Conservation (phyloP, 2,329 filamentous ascomycete species). For the Sclerotinia minor region DNA sequence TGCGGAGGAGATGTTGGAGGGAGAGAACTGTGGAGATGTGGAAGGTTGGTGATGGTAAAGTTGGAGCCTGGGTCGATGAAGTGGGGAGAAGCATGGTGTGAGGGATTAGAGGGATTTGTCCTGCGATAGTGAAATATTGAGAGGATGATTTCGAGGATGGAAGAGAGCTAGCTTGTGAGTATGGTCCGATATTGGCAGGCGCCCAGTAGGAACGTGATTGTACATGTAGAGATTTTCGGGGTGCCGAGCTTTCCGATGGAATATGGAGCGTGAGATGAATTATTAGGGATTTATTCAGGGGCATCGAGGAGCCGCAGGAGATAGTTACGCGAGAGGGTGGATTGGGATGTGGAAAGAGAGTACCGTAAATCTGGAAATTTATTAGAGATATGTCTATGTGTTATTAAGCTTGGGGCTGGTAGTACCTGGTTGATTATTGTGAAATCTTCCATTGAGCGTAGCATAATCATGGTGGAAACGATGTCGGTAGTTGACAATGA, state of each 20-base stretch:
- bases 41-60: constrained; percentile 41
- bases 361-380: constrained; percentile 59
- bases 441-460: constrained; percentile 81
- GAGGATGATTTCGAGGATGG: constrained; percentile 42
- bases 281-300: constrained; percentile 57
- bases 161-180: constrained; percentile 80
- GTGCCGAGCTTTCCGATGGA: constrained; percentile 1
- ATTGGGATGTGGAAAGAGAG: constrained; percentile 73
- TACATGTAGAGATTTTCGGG: constrained; percentile 69
- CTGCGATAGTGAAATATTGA: constrained; percentile 66
- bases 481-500: constrained; percentile 48
- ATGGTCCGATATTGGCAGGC: constrained; percentile 94
- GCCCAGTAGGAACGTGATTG: constrained; percentile 97
- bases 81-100: constrained; percentile 67
- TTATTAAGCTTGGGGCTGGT: background rate
- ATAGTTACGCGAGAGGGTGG: constrained; percentile 85
- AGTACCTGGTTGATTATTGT: constrained; percentile 61
- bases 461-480: constrained; percentile 62
- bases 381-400: constrained; percentile 11
- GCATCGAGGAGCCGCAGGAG: constrained; percentile 69
- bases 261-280: constrained; percentile 51
- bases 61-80: background rate
- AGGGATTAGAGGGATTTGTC: constrained; percentile 87
- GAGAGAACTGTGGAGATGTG: constrained; percentile 66
- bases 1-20: constrained; percentile 86